Evolutionary conservation across 2,329 filamentous ascomycete genomes (phyloP), one percentile per base, ranked within the genome.

Genomic region (Colletotrichum tabaci): DNA sequence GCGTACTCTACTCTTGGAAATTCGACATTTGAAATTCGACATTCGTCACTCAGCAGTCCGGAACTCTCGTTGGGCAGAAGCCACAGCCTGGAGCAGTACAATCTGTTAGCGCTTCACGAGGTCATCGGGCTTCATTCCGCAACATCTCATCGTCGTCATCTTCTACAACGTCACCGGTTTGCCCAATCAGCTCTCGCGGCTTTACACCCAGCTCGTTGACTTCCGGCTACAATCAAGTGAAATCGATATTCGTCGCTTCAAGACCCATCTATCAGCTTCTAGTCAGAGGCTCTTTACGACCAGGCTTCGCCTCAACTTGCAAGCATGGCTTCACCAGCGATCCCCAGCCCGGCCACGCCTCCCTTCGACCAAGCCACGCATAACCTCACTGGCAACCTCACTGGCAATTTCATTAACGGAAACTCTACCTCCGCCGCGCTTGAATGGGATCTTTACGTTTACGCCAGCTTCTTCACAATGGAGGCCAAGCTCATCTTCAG

Each of bases 401-500:
- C 77, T 12, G 58, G 65, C 26, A 75, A 77, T 61, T 67, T 71
- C 46, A 77, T 77, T 12, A 56, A 65, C 21, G 64, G 70, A n/a
- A 76, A 76, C 62, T 76, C 77, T 53, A 79, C 77, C 57, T 79
- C 18, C 83, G 9, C 80, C 75, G 73, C 75, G 46, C 64, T 75
- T 0, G 78, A 84, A 49, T 76, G 78, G 38, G 82, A 84, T 67
- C 82, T 86, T 67, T 76, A 89, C 47, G 58, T 84, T 0, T 80
- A 64, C 16, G 58, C 57, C 40, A 60, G 69, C 47, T 63, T 68
- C 46, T 26, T 69, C 12, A 46, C 65, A 7, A 71, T 89, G 13
- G 83, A 89, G 73, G 68, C 79, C 18, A 85, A 85, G 73, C 84
- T 90, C 56, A 80, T 89, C 67, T 78, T 91, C 71, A 92, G 93